Percentiles rank a stretch among this genome's conserved stretches.
Evolutionary conservation across 163 green algal species (phyloP).

Genomic region (Prototheca stagnorum): DNA sequence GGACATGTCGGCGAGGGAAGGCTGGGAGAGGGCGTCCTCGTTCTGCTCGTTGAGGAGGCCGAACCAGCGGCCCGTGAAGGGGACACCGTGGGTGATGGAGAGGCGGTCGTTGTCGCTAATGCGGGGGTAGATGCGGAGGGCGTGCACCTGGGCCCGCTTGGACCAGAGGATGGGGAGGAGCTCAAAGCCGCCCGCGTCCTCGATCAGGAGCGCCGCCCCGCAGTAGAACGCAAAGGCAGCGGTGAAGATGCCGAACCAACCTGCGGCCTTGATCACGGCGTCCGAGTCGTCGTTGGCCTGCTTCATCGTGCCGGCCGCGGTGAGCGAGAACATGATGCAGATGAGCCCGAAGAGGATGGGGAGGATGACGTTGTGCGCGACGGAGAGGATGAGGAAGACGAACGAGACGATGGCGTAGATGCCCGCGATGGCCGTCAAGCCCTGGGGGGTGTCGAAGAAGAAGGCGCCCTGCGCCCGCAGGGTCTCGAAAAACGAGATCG

Average conservation of each 20-base stretch:
- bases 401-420: slow-evolving; percentile 1
- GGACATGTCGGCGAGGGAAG: too few relatives aligned
- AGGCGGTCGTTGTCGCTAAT: not conserved
- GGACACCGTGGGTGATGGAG: slow-evolving; percentile 1
- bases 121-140: not conserved
- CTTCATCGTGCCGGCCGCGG: not conserved
- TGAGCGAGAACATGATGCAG: slow-evolving; percentile 4
- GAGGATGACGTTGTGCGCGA: slow-evolving; percentile 1
- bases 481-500: not conserved
- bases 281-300: not conserved
- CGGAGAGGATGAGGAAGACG: not conserved
- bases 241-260: slow-evolving; percentile 3
- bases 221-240: not conserved
- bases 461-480: not conserved
- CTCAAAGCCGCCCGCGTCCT: slow-evolving; percentile 5
- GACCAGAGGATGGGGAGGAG: slow-evolving; percentile 7
- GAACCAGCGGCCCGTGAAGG: slow-evolving; percentile 2
- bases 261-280: not conserved
- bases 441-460: not conserved
- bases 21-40: too few relatives aligned
- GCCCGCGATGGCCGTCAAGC: not conserved
- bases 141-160: slow-evolving; percentile 3
- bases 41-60: too few relatives aligned
- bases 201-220: slow-evolving; percentile 1
- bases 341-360: slow-evolving; percentile 1